These are phyloP conservation scores for Cyphellophora attinorum DNA, from an alignment of 2,329 filamentous ascomycete species.

Conservation along the genomic window DNA sequence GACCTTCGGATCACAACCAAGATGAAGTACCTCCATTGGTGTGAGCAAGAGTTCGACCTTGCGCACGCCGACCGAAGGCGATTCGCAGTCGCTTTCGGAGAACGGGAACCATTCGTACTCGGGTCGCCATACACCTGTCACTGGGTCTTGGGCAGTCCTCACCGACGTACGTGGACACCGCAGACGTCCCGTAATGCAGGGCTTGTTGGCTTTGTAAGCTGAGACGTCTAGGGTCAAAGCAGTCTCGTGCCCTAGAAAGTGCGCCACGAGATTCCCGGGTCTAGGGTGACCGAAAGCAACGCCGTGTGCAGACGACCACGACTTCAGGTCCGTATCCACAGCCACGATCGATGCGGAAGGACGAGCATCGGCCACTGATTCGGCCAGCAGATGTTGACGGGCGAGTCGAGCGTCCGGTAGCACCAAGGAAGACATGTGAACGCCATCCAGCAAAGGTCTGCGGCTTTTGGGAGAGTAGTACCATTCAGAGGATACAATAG, in stretches of 20 bases:
- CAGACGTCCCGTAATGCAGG: background rate
- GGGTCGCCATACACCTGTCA: no score
- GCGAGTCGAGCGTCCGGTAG: background rate
- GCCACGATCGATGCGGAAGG: background rate
- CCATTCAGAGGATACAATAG: no score
- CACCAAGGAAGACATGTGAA: background rate
- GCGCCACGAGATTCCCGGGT: background rate
- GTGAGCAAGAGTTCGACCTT: no score
- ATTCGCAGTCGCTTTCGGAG: no score
- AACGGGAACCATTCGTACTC: no score
- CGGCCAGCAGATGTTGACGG: no score
- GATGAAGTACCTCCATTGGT: no score
- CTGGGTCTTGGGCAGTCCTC: no score
- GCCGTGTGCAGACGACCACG: no score
- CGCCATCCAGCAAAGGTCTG: background rate
- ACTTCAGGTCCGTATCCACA: no score
- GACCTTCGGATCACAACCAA: no score
- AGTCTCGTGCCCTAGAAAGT: conserved; percentile 1
- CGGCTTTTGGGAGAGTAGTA: background rate
- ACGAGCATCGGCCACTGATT: background rate
- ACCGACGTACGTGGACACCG: conserved; percentile 21
- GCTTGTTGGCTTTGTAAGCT: background rate
- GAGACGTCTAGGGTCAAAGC: background rate
- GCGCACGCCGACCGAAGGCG: no score
- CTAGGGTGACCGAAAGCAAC: background rate